Evolutionary conservation across 1,284 basidiomycete species (phyloP), one percentile per base, ranked within the genome.

Genomic region (Anthracocystis panici-leucophaei): DNA sequence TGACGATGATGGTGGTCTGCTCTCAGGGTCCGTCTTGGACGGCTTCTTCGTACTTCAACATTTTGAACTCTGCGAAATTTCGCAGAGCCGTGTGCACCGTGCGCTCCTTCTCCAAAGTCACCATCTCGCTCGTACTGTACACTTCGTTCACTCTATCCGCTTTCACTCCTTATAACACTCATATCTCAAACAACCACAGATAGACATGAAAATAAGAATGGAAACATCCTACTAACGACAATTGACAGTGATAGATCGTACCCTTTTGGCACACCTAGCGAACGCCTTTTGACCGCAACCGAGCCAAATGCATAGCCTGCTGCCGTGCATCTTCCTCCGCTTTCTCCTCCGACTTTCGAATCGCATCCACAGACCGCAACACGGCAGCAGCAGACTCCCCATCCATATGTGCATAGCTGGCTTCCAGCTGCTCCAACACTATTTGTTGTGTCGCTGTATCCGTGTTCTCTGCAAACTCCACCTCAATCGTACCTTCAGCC

Each of bases 201-300:
- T 16, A 14, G 3, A 4, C 12, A 38, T 38, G 11, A 38, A n/a
- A 33, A 6, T 29, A 33, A 33, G 11, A 38, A 38, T 38, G 35
- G 4, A 38, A 16, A 16, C 12, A 27, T 27, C 3, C 3, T 12
- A 38, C 4, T 38, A 38, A 38, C 35, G 35, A 38, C 12, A 16
- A 16, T 3, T 16, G 35, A 38, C 35, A 38, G 14, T 20, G n/a
- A 42, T 11, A 42, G 41, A 7, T 21, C 7, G 11, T 9, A 42
- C 18, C 18, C 41, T 7, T n/a, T 25, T 31, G 12, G n/a, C 3
- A 31, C 14, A 16, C 16, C 33, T 38, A 66, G 29, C 65, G 64
- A 40, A 74, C 48, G 8, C 72, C 66, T 25, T 75, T 75, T 1
- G 72, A 54, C 42, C 72, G 42, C 45, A 75, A 25, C n/a, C 72